Base-by-base conservation (phyloP, 2,329 filamentous ascomycete species). In the Ophiostoma australiae region DNA sequence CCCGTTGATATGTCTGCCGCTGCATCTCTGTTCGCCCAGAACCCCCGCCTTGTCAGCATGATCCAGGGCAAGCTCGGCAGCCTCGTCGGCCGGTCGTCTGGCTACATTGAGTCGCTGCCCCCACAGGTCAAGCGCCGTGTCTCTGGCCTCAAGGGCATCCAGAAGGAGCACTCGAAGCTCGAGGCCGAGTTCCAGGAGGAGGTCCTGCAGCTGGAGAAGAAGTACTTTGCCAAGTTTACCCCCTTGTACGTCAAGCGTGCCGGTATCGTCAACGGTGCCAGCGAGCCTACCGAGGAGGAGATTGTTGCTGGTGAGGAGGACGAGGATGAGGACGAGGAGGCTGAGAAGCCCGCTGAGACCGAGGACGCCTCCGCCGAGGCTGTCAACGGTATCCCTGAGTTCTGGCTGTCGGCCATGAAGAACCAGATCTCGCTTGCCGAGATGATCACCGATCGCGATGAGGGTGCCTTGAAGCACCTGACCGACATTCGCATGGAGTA, bases 331-430 rank as follows among this genome's bases (percentile, higher is more conserved):
- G 88, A 88, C 31, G 86, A 89, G 23, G 86, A 90, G 20, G 83
- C 86, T 68, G 84, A 84, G 31, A 86, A 88, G 77, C 82, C 86
- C 78, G 27, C 27, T 31, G 83, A 89, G 74, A 82, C 84, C 69
- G 85, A 89, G 74, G 80, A 83, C 44, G 80, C 82, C 39, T 80
- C 82, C 70, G 83, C 86, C 76, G 82, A 84, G 74, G 80, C 84
- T 71, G 82, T 90, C 75, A 85, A 89, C 77, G 95, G 95, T 81
- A 97, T 99, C 74, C 95, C 95, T 74, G 95, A 99, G 83, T 99
- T 99, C 87, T 99, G 95, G 95, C 87, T 99, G 69, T 97, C 94
- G 73, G 94, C 96, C 76, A 98, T 99, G 94, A 99, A 99, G 88
- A 99, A 99, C 86, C 94, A 97, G 81, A 89, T 95, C 78, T 97